Base-by-base conservation (phyloP, 805 yeast species). In the Lipomyces starkeyi region DNA sequence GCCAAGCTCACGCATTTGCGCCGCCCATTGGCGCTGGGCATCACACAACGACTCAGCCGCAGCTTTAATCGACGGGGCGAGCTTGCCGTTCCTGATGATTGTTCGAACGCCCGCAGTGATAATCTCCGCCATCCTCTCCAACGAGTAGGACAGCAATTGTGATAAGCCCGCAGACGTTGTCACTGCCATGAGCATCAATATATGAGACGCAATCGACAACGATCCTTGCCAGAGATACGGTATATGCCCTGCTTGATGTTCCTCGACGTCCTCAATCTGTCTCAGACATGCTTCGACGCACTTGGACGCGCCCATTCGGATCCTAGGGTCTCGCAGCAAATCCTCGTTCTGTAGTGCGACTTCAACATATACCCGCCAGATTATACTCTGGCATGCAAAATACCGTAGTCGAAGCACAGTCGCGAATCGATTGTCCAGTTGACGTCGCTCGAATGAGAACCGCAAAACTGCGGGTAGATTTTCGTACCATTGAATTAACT, bases 181-280 rank as follows among this genome's bases (percentile, higher is more conserved):
- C 8, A 67, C 61, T 7, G 67, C 68, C 70, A 67, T 64, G n/a
- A 67, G 49, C 17, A 56, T 64, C 14, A 61, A 52, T 11, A 62
- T 5, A 17, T 58, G 63, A 1, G 58, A 65, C 14, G 49, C 64
- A 29, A 67, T 27, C n/a, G 70, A 63, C 8, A 67, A 62, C n/a
- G 63, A 35, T 20, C 68, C 70, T 49, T 67, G 70, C 70, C 70
- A 67, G 7, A 67, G 34, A 47, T 64, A 67, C 1, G 68, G 60
- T 8, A 64, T 47, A 57, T 64, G 68, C 2, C 70, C 70, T 2
- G 25, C 65, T 3, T 13, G 20, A 34, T 67, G 70, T 29, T 67
- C 68, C 4, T 64, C 65, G 8, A 64, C 22, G 32, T 64, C 54
- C 27, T 63, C 67, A 22, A 43, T 52, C 35, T 64, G 70, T 17